A percentile compares a stretch with the other conserved stretches of the same genome.
Evolutionary conservation across 768 basidiomycete species (phyloP).

Genomic region (Pleurotus sapidus): DNA sequence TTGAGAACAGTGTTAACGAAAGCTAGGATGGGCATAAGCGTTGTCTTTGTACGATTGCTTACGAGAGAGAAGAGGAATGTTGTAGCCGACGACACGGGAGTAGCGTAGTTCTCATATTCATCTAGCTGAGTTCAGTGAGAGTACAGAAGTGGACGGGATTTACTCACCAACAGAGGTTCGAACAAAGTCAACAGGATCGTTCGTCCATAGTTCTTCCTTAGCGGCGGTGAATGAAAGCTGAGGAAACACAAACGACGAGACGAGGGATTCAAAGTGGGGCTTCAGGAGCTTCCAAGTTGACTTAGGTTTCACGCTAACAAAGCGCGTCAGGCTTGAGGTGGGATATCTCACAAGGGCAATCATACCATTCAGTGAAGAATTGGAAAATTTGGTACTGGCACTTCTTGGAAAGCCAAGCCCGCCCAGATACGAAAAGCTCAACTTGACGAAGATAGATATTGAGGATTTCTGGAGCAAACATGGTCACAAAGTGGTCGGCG

Average conservation of each 20-base stretch:
- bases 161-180: constrained; percentile 67
- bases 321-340: too few relatives aligned
- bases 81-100: constrained; percentile 76
- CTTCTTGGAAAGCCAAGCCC: constrained; percentile 79
- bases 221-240: constrained; percentile 75
- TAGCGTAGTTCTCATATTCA: constrained; percentile 76
- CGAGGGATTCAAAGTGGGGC: constrained; percentile 75
- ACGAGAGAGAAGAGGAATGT: constrained; percentile 78
- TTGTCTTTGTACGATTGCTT: constrained; percentile 75
- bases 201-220: constrained; percentile 69
- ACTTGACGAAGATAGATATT: constrained; percentile 73
- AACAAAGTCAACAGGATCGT: constrained; percentile 83
- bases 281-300: constrained; percentile 88
- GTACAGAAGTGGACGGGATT: not conserved
- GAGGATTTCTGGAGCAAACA: constrained; percentile 86
- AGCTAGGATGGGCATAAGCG: constrained; percentile 76
- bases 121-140: constrained; percentile 37
- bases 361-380: constrained; percentile 87
- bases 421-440: constrained; percentile 69
- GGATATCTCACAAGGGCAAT: not conserved
- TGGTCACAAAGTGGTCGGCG: constrained; percentile 71
- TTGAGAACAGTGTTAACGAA: constrained; percentile 76
- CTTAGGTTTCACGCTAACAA: constrained; percentile 80
- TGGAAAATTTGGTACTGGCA: constrained; percentile 81
- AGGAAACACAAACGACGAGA: constrained; percentile 84